Conservation (phyloP, 2,329 filamentous ascomycete genomes). For the Sphaerulina populicola region DNA sequence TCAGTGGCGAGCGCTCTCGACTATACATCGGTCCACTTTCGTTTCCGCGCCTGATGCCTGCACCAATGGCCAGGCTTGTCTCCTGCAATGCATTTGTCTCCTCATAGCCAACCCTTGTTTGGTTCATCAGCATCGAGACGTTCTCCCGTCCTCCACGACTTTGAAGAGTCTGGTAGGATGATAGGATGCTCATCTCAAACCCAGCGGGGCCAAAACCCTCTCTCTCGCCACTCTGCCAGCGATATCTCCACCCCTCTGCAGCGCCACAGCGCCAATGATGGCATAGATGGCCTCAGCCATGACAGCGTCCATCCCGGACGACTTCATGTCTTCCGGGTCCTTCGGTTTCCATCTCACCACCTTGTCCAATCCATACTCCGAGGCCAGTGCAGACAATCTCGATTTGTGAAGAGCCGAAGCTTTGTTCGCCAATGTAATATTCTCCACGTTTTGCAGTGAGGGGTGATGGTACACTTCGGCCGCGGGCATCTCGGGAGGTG, state of each 20-base stretch:
- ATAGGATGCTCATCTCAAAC: conserved; percentile 46
- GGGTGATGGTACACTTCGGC: conserved; percentile 53
- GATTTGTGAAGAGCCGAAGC: conserved; percentile 54
- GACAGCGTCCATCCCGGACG: conserved; percentile 67
- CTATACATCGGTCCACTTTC: too few species aligned
- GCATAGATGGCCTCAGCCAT: conserved; percentile 72
- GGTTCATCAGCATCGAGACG: too few species aligned
- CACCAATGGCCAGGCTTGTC: too few species aligned
- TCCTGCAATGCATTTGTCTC: too few species aligned
- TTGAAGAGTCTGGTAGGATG: too few species aligned
- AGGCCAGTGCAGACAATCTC: conserved; percentile 59
- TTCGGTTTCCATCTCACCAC: conserved; percentile 85
- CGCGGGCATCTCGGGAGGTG: conserved; percentile 11
- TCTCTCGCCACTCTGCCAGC: conserved; percentile 69
- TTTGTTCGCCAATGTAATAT: conserved; percentile 56
- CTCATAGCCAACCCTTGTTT: too few species aligned
- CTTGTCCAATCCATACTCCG: conserved; percentile 59
- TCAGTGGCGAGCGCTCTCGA: too few species aligned
- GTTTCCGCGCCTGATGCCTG: too few species aligned
- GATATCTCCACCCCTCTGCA: conserved; percentile 74
- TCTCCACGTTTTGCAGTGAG: conserved; percentile 63
- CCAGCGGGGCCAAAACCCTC: conserved; percentile 55
- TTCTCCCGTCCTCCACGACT: too few species aligned
- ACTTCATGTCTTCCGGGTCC: conserved; percentile 59
- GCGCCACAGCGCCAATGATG: conserved; percentile 77